phyloP scores from a whole-genome alignment of 495 filamentous ascomycete species.

The Pyronema omphalodes region DNA sequence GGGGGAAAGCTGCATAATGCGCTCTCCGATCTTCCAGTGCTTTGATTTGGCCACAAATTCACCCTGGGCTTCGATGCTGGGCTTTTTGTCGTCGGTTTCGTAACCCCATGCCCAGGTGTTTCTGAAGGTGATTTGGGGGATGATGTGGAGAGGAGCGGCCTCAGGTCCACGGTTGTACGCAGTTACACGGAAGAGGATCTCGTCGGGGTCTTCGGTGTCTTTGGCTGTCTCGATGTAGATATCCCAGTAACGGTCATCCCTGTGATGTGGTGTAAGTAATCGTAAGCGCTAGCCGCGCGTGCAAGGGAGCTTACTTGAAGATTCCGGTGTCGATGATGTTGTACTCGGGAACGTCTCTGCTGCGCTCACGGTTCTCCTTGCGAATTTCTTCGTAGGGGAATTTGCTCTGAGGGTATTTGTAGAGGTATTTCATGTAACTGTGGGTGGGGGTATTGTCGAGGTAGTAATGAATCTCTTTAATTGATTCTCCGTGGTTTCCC shows the following conservation, averaged over 20 bases:
- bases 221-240: conserved; percentile 94
- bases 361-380: conserved; percentile 60
- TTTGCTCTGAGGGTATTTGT: conserved; percentile 83
- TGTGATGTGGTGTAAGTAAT: conserved; percentile 2
- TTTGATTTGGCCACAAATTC: conserved; percentile 51
- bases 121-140: conserved; percentile 90
- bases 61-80: conserved; percentile 43
- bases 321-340: conserved; percentile 80
- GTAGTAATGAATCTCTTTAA: conserved; percentile 94
- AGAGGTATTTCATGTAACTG: conserved; percentile 97
- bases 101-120: conserved; percentile 92
- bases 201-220: conserved; percentile 71
- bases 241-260: conserved; percentile 86
- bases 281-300: background rate
- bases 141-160: conserved; percentile 73
- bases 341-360: conserved; percentile 63
- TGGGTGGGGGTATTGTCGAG: conserved; percentile 83
- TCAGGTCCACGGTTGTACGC: conserved; percentile 91
- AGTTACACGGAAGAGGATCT: conserved; percentile 83
- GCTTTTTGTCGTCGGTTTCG: conserved; percentile 53
- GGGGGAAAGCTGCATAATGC: conserved; percentile 71
- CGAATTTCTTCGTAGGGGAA: conserved; percentile 84
- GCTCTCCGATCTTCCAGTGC: conserved; percentile 60
- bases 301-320: conserved; percentile 35
- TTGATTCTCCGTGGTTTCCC: conserved; percentile 87